Conservation (phyloP, 2,329 filamentous ascomycete genomes). For the Penicillium sp. region DNA sequence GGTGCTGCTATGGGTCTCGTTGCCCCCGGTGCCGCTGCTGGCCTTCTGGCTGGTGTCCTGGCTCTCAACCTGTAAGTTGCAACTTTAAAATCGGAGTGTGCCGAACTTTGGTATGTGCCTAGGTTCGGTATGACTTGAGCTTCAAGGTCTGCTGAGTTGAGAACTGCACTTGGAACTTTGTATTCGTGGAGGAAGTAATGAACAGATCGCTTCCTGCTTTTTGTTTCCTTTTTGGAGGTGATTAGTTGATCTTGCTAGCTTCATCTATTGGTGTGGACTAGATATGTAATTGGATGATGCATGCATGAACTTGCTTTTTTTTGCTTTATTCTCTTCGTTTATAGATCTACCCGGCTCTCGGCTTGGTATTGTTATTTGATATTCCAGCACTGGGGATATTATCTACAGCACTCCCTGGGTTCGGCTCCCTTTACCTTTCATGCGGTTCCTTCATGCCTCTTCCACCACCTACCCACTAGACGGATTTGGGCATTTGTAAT, state of each 20-base stretch:
- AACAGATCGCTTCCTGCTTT: background rate
- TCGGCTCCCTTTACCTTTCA: background rate
- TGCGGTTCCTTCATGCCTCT: background rate
- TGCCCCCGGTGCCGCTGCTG: slow-evolving; percentile 14
- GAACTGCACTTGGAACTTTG: background rate
- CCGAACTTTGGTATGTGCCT: background rate
- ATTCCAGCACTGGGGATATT: background rate
- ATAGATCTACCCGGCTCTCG: background rate
- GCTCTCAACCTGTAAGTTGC: slow-evolving; percentile 15
- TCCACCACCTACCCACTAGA: too few relatives aligned
- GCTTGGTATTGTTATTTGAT: background rate
- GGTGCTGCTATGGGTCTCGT: slow-evolving; percentile 15
- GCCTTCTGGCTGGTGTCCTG: slow-evolving; percentile 22
- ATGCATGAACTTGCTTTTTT: slow-evolving; percentile 2
- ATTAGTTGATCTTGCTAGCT: background rate
- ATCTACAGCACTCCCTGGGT: background rate
- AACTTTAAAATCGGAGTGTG: background rate
- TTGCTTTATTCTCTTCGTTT: background rate
- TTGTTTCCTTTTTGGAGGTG: background rate
- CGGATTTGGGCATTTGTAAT: background rate
- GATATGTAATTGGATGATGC: background rate
- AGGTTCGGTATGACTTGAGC: background rate
- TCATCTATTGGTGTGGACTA: slow-evolving; percentile 4
- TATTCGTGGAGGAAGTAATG: slow-evolving; percentile 1
- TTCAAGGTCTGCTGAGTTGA: background rate